Percentiles rank a stretch among this genome's conserved stretches.
Evolutionary conservation across 805 yeast species (phyloP).

Genomic region (Candida arabinofermentans): DNA sequence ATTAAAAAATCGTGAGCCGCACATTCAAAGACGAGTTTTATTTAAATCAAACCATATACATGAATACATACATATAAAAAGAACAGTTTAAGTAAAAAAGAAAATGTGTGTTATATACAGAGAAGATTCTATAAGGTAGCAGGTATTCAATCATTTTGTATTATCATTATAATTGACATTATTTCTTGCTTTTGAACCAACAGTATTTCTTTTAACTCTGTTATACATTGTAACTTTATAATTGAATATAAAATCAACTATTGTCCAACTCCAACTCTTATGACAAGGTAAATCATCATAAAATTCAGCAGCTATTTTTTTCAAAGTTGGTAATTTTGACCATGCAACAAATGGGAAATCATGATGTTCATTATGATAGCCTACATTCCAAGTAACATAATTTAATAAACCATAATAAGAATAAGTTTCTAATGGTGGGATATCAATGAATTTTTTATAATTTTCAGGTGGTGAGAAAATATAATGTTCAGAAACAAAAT

Average conservation of each 20-base stretch:
- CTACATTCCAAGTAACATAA: slow-evolving; percentile 84
- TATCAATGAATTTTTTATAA: slow-evolving; percentile 27
- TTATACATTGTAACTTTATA: slow-evolving; percentile 70
- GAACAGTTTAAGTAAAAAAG: no score
- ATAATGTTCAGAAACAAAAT: slow-evolving; percentile 93
- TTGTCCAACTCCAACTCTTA: slow-evolving; percentile 72
- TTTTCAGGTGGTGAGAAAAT: slow-evolving; percentile 54
- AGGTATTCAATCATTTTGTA: no score
- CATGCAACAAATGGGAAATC: slow-evolving; percentile 94
- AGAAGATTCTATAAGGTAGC: no score
- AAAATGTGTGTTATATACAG: no score
- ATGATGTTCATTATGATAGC: slow-evolving; percentile 92
- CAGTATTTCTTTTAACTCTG: slow-evolving; percentile 65
- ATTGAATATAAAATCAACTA: slow-evolving; percentile 65
- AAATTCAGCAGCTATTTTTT: slow-evolving; percentile 70
- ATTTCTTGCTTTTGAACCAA: slow-evolving; percentile 31
- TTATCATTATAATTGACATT: slow-evolving; percentile 32
- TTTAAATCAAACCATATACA: no score
- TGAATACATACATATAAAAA: no score
- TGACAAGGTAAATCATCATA: slow-evolving; percentile 78
- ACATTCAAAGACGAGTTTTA: no score
- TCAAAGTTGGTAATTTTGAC: slow-evolving; percentile 67
- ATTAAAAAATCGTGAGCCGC: no score
- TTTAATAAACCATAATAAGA: slow-evolving; percentile 84
- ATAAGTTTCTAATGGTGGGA: slow-evolving; percentile 76